phyloP scores from a whole-genome alignment of 345 rosid genomes.

The Cardamine resedifolia region DNA sequence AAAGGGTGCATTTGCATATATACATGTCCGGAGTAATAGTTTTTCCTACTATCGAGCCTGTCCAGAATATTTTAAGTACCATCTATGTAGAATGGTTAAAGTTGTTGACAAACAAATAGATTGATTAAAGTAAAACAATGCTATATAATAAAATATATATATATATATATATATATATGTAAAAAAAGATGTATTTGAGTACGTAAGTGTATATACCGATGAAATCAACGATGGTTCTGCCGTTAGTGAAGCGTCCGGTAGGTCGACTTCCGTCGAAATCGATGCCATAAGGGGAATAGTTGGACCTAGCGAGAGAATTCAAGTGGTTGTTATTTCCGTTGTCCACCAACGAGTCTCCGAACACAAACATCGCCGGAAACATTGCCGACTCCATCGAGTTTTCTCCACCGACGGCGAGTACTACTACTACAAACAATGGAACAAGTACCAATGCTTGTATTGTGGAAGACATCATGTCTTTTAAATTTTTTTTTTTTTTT shows the following conservation, averaged over 20 bases:
- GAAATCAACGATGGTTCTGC: slow-evolving; percentile 72
- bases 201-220: slow-evolving; percentile 48
- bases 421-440: neutral
- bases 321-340: slow-evolving; percentile 71
- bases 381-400: slow-evolving; percentile 12
- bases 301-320: slow-evolving; percentile 63
- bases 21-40: neutral
- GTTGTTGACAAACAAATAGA: neutral
- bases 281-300: slow-evolving; percentile 73
- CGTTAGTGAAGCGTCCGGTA: slow-evolving; percentile 84
- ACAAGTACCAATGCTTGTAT: neutral
- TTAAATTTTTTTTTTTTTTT: neutral
- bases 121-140: neutral
- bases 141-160: too few species aligned
- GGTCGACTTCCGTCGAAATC: slow-evolving; percentile 59
- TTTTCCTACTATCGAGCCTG: neutral
- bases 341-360: slow-evolving; percentile 78
- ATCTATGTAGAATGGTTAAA: neutral
- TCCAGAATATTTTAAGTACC: neutral
- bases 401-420: slow-evolving; percentile 5
- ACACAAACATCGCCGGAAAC: slow-evolving; percentile 77
- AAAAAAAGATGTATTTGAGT: neutral
- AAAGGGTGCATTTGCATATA: too few species aligned
- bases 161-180: too few species aligned
- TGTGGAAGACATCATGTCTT: neutral